Percentiles rank a stretch among this genome's conserved stretches.
Evolutionary conservation across 169 alveolate genomes (phyloP).

Genomic region (Babesia microti): DNA sequence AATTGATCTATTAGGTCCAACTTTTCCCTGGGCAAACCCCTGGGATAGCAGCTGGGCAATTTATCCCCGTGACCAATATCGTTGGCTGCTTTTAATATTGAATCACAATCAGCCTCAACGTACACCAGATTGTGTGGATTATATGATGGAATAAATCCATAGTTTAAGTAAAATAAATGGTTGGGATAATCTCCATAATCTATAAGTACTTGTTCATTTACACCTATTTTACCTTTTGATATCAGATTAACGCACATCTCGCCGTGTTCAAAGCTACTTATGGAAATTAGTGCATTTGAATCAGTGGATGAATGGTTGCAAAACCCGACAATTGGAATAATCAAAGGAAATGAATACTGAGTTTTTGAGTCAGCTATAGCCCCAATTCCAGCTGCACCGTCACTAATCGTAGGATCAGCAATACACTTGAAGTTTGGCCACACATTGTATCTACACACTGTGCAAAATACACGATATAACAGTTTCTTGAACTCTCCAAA

Average conservation of each 20-base stretch:
- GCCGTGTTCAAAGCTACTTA: too few relatives aligned
- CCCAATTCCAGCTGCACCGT: conserved; percentile 1
- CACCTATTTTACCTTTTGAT: conserved; percentile 2
- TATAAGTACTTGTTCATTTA: conserved; percentile 14
- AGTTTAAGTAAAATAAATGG: conserved; percentile 24
- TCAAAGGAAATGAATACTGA: conserved; percentile 11
- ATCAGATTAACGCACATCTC: conserved; percentile 1
- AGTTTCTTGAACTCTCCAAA: neutral
- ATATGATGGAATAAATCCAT: conserved; percentile 27
- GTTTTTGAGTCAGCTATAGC: neutral
- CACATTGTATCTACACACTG: conserved; percentile 5
- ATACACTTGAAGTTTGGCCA: conserved; percentile 4
- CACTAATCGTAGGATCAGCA: conserved; percentile 8
- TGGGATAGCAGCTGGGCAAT: conserved; percentile 31
- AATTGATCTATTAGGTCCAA: conserved; percentile 9
- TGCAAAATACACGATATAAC: neutral
- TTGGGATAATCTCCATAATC: conserved; percentile 28
- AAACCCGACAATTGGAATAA: conserved; percentile 25
- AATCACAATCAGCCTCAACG: conserved; percentile 23
- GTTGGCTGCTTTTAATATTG: conserved; percentile 19
- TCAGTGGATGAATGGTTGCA: conserved; percentile 18
- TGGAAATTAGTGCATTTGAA: conserved; percentile 12
- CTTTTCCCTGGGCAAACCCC: conserved; percentile 36
- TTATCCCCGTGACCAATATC: conserved; percentile 2
- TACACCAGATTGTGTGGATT: conserved; percentile 12